These are phyloP conservation scores for Jatropha curcas DNA, from an alignment of 345 rosid genomes.

Conservation along the genomic window DNA sequence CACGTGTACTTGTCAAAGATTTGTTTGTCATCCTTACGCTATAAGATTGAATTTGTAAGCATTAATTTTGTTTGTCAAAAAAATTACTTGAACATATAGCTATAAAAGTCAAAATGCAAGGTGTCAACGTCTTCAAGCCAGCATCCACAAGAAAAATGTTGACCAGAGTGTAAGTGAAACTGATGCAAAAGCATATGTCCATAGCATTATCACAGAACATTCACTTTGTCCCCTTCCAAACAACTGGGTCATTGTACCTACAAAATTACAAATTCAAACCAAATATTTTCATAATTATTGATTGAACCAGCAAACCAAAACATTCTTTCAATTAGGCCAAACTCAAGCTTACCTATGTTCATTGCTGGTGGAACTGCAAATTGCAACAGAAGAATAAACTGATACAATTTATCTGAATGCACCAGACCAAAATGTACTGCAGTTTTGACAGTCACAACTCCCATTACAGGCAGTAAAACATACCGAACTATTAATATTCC, in stretches of 20 bases:
- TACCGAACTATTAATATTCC: conserved; percentile 43
- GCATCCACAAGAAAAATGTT: conserved; percentile 45
- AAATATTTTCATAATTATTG: too few relatives aligned
- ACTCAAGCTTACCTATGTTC: conserved; percentile 38
- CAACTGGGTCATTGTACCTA: conserved; percentile 48
- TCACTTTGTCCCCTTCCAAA: conserved; percentile 42
- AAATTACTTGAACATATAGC: too few relatives aligned
- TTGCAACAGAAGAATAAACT: conserved; percentile 54
- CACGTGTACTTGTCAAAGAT: too few relatives aligned
- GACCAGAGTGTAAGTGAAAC: conserved; percentile 49
- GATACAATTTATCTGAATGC: conserved; percentile 41
- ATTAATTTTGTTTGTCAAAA: too few relatives aligned
- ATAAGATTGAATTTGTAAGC: too few relatives aligned
- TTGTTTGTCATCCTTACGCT: too few relatives aligned
- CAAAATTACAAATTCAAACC: neutral
- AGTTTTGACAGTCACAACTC: conserved; percentile 35
- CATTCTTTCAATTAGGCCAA: neutral
- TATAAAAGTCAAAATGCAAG: too few relatives aligned
- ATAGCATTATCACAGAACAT: conserved; percentile 44
- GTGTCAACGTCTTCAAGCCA: conserved; percentile 24
- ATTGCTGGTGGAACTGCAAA: conserved; percentile 57
- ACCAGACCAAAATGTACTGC: conserved; percentile 38
- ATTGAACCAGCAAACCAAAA: too few relatives aligned
- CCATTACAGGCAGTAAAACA: conserved; percentile 37
- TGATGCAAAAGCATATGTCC: conserved; percentile 39